Base-by-base conservation (phyloP, 2,329 filamentous ascomycete species). In the Paraphaeosphaeria minitans region DNA sequence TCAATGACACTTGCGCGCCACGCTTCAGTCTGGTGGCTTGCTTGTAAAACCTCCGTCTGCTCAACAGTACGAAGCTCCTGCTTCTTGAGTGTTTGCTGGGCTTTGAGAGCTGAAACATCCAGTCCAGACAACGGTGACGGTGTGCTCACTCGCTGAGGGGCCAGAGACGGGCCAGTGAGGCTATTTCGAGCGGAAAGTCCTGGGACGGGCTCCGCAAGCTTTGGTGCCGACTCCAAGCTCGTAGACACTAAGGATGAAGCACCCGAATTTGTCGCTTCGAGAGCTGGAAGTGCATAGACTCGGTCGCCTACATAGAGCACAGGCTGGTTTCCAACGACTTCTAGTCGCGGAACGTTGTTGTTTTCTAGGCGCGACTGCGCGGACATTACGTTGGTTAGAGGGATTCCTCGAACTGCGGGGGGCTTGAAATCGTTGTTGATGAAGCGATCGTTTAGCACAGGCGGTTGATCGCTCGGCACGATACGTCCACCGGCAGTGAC, bases 401-500 rank as follows among this genome's bases (percentile, higher is more conserved):
- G 53, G 33, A 67, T 53, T 35, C 58, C 59, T 29, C 69, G 67
- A 31, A 71, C 52, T n/a, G 63, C 42, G 46, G 67, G 66, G 14
- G 67, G 59, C 48, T 67, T 73, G 64, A 70, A 68, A 49, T 63
- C 66, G 59, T 66, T 73, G 66, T 73, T 70, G 56, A 63, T 66
- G 58, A 70, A 74, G 55, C 72, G 69, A 21, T 69, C 60, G 53
- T 66, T 70, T 45, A 65, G 64, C 27, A 77, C 62, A n/a, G 69
- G 71, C 45, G 69, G 69, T 51, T 76, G 67, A 58, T 78, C 81
- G 53, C 77, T 81, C 14, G 81, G 81, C n/a, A 83, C 81, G 60
- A 83, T 79, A 19, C 81, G 78, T n/a, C 81, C 81, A 41, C 81
- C 81, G 60, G 81, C 81, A 50, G 81, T 83, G 45, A 83, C 81